These are phyloP conservation scores for Hypomyces rosellus DNA, from an alignment of 2,329 filamentous ascomycete species.

Conservation along the genomic window DNA sequence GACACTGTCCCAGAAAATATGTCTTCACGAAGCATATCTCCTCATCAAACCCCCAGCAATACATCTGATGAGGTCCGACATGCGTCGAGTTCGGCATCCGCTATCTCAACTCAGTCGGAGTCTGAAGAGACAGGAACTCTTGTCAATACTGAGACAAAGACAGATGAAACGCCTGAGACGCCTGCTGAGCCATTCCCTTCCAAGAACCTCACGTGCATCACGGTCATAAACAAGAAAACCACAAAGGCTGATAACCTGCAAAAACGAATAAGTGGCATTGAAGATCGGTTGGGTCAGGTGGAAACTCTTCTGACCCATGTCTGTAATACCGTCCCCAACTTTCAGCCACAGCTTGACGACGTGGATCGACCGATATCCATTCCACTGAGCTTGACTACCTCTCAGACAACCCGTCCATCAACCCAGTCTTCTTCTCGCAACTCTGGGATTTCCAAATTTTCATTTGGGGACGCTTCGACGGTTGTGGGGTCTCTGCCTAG, in stretches of 20 bases:
- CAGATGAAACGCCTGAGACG: constrained; percentile 29
- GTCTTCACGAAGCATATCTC: constrained; percentile 52
- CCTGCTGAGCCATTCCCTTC: constrained; percentile 47
- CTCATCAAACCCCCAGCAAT: constrained; percentile 30
- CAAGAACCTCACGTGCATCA: constrained; percentile 38
- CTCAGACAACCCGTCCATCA: constrained; percentile 9
- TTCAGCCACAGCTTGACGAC: constrained; percentile 26
- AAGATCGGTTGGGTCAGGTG: constrained; percentile 45
- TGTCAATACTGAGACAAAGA: constrained; percentile 27
- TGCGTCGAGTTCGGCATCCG: constrained; percentile 27
- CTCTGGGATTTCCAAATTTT: constrained; percentile 36
- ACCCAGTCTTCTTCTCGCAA: constrained; percentile 29
- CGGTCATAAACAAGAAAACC: constrained; percentile 43
- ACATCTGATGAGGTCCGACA: too few relatives aligned
- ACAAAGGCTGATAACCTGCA: constrained; percentile 50
- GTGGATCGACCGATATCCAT: constrained; percentile 20
- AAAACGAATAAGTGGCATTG: constrained; percentile 45
- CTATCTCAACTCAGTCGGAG: constrained; percentile 39
- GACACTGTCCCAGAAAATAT: constrained; percentile 59
- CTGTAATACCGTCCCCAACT: constrained; percentile 39
- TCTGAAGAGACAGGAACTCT: constrained; percentile 24
- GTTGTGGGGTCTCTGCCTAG: constrained; percentile 36
- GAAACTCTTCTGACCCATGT: constrained; percentile 48
- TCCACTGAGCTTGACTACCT: constrained; percentile 13
- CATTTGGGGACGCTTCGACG: constrained; percentile 41